Evolutionary conservation across 2,329 filamentous ascomycete genomes (phyloP).

Genomic region (Onygena corvina): DNA sequence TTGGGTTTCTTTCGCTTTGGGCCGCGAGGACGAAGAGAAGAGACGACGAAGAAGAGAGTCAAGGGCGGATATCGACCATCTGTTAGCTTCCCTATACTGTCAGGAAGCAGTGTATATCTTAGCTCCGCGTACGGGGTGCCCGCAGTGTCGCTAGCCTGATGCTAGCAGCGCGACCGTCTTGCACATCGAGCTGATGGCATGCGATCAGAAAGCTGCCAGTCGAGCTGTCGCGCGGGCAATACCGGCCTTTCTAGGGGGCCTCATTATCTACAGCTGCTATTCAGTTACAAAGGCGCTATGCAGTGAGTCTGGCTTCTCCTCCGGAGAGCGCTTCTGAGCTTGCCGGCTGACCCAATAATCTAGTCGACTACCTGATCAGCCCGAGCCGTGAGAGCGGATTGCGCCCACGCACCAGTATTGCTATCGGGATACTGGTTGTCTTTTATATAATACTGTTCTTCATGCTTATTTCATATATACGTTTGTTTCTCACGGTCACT

Average conservation of each 20-base stretch:
- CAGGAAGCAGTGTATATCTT: too few species aligned
- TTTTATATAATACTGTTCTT: constrained; percentile 61
- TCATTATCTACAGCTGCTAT: constrained; percentile 59
- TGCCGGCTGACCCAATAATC: neutral
- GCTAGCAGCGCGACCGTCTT: neutral
- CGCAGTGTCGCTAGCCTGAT: neutral
- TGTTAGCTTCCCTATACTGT: too few species aligned
- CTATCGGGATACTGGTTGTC: constrained; percentile 56
- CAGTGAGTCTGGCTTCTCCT: constrained; percentile 40
- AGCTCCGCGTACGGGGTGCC: neutral
- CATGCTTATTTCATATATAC: constrained; percentile 55
- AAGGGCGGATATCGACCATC: too few species aligned
- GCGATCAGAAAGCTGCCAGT: constrained; percentile 38
- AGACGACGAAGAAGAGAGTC: too few species aligned
- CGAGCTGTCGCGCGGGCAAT: constrained; percentile 53
- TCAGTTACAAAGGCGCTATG: constrained; percentile 56
- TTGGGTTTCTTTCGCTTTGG: too few species aligned
- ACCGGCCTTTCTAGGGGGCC: constrained; percentile 54
- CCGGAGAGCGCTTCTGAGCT: neutral
- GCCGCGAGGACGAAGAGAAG: too few species aligned
- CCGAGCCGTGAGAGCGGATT: constrained; percentile 28
- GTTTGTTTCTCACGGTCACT: constrained; percentile 56
- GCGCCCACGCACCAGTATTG: constrained; percentile 42
- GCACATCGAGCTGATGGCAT: constrained; percentile 22
- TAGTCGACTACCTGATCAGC: constrained; percentile 61